A percentile compares a stretch with the other conserved stretches of the same genome.
These are phyloP conservation scores for Coelastrella sp. DNA, from an alignment of 139 green algal genomes.

Conservation along the genomic window DNA sequence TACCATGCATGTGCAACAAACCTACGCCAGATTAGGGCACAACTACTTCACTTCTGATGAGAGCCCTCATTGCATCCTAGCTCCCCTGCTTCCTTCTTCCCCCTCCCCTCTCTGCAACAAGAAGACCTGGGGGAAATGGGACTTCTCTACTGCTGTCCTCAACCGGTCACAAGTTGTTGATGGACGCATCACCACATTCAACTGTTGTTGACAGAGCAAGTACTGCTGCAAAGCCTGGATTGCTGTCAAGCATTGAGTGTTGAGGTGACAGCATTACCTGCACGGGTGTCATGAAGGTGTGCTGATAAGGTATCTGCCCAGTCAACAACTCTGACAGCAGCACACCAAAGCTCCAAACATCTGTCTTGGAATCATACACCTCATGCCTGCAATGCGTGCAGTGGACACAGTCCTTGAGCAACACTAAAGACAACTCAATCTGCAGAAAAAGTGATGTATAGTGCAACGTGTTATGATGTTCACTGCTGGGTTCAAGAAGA, in stretches of 20 bases:
- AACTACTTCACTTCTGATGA: neutral
- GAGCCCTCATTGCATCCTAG: too few relatives aligned
- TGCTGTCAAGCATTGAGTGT: neutral
- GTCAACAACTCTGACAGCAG: constrained; percentile 80
- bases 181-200: neutral
- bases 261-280: constrained; percentile 61
- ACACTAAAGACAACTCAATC: neutral
- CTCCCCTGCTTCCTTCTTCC: too few relatives aligned
- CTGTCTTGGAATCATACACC: constrained; percentile 70
- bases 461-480: too few relatives aligned
- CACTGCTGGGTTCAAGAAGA: too few relatives aligned
- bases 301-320: constrained; percentile 70
- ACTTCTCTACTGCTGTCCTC: too few relatives aligned
- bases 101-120: too few relatives aligned
- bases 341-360: constrained; percentile 90
- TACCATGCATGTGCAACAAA: neutral
- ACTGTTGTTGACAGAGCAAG: neutral
- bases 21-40: neutral
- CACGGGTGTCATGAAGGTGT: constrained; percentile 78
- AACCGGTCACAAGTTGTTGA: too few relatives aligned
- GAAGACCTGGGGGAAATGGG: too few relatives aligned
- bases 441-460: neutral
- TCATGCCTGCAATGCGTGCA: constrained; percentile 58
- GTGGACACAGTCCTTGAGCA: neutral
- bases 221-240: neutral